These are phyloP conservation scores for Bolboschoenus planiculmis DNA, from an alignment of 176 grass and related monocot species.

Conservation along the genomic window DNA sequence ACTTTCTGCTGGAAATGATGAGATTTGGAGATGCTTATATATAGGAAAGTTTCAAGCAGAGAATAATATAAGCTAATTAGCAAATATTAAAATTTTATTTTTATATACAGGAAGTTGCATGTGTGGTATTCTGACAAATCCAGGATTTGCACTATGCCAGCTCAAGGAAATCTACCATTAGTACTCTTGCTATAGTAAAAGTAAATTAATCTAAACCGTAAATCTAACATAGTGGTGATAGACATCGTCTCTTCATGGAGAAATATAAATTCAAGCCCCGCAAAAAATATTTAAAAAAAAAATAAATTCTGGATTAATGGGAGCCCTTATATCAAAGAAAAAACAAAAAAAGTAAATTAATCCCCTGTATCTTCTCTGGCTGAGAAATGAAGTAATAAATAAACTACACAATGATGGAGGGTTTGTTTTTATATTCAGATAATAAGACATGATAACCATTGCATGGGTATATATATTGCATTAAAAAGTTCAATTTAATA, in stretches of 20 bases:
- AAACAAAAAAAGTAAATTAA: no score
- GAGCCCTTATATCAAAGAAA: no score
- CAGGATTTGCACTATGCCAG: background rate
- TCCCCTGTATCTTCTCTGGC: background rate
- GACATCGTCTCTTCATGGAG: no score
- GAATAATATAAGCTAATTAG: background rate
- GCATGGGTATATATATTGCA: background rate
- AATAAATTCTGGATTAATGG: no score
- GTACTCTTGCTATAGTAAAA: background rate
- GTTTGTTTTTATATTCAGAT: background rate
- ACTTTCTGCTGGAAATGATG: background rate
- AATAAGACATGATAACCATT: background rate
- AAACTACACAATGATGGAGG: background rate
- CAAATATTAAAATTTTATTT: background rate
- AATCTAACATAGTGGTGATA: no score
- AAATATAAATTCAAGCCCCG: no score
- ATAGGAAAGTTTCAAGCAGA: background rate
- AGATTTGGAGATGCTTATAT: background rate
- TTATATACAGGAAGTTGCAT: conserved; percentile 4
- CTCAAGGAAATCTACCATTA: background rate
- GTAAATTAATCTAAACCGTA: no score
- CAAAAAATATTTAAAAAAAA: no score
- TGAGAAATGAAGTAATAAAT: background rate
- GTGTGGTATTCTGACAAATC: background rate
- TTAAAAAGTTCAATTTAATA: background rate